A percentile compares a stretch with the other conserved stretches of the same genome.
These are phyloP conservation scores for Gynandropsis gynandra DNA, from an alignment of 345 rosid genomes.

Conservation along the genomic window DNA sequence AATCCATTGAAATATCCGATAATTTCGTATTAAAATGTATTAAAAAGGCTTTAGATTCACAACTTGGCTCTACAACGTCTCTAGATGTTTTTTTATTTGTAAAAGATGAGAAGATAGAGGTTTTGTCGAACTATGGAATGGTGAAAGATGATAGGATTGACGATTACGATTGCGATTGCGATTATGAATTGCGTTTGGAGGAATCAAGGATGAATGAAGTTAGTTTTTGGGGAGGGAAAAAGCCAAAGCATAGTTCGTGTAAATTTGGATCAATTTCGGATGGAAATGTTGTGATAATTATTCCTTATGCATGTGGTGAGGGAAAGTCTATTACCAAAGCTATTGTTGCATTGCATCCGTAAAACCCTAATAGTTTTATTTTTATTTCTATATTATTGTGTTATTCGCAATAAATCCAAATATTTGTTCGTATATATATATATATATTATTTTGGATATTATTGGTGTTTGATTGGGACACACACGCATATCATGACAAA, in stretches of 20 bases:
- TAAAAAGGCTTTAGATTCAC: conserved; percentile 28
- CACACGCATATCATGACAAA: too few species aligned
- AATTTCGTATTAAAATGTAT: conserved; percentile 27
- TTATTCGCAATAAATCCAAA: too few species aligned
- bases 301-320: conserved; percentile 26
- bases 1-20: conserved; percentile 15
- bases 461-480: too few species aligned
- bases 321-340: conserved; percentile 16
- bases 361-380: too few species aligned
- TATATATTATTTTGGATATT: too few species aligned
- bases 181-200: conserved; percentile 26
- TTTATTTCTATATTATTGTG: too few species aligned
- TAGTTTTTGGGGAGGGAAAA: conserved; percentile 28
- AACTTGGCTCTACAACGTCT: conserved; percentile 17
- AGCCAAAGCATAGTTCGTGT: conserved; percentile 30
- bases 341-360: conserved; percentile 19
- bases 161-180: conserved; percentile 6
- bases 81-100: conserved; percentile 30
- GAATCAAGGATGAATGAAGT: conserved; percentile 30
- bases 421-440: too few species aligned
- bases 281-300: conserved; percentile 41
- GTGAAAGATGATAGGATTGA: neutral
- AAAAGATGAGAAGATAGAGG: conserved; percentile 36
- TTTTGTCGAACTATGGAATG: conserved; percentile 20
- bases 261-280: conserved; percentile 41